Evolutionary conservation across 352 stramenopile species (phyloP), one percentile per base, ranked within the genome.

Genomic region (Pythium sukuiense): DNA sequence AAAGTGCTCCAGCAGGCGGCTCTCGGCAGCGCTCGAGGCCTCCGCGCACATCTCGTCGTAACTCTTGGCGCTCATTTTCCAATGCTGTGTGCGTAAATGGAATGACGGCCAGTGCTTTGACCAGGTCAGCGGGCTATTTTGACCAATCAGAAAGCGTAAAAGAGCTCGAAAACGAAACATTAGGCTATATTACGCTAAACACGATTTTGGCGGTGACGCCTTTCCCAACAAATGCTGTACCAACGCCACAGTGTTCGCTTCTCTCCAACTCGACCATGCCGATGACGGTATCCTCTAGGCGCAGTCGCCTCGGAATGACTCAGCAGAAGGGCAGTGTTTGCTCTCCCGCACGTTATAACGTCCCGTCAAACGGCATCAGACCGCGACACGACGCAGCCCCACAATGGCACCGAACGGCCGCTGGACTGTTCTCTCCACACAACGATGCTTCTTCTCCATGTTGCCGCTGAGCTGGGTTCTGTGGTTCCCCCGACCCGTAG

Each of bases 41-140:
- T 88, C 78, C 37, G 78, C 72, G 65, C 84, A 91, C 30, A 88
- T 35, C 37, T 87, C 76, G 48, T 93, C 82, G 65, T 93, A 93
- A 60, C 54, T 81, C 76, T 78, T 73, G 33, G 61, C n/a, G 41
- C 50, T 71, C 14, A 33, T 55, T 39, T 32, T 50, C 20, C 20
- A 24, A 24, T 24, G 20, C 20, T 50, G 67, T 58, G n/a, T 46
- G 11, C 58, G 60, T 46, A 65, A 65, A 70, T 45, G 7, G 16
- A 52, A 69, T 72, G 60, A 46, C 27, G 61, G 59, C 41, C 41
- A 49, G 16, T 49, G 41, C 14, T 7, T 8, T 24, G 41, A 49
- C 12, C 14, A 24, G 14, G 13, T 49, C 1, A 49, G 24, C 6
- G 7, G 16, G 14, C 7, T 26, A 49, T 49, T 49, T 49, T 3